A percentile compares a stretch with the other conserved stretches of the same genome.
These are phyloP conservation scores for Suillus hirtellus DNA, from an alignment of 768 basidiomycete genomes.

Conservation along the genomic window DNA sequence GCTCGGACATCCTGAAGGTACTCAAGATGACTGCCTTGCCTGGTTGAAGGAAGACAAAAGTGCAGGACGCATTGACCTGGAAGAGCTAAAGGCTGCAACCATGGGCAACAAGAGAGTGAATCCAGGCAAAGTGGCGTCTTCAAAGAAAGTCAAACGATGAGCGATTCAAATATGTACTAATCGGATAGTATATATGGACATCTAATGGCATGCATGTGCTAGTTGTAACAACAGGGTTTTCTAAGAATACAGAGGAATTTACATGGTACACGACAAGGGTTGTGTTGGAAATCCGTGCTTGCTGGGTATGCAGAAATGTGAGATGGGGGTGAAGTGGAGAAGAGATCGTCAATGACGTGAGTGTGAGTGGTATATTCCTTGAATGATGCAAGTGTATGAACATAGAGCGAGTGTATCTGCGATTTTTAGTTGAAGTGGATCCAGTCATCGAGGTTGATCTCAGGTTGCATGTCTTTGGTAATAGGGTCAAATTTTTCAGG, in stretches of 20 bases:
- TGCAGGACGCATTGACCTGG: conserved; percentile 44
- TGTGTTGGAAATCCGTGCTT: conserved; percentile 3
- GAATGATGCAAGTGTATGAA: not conserved
- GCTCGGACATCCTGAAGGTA: conserved; percentile 67
- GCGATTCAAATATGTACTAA: conserved; percentile 1
- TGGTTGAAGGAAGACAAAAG: conserved; percentile 67
- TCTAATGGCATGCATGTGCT: conserved; percentile 8
- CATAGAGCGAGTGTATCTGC: not conserved
- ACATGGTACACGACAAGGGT: conserved; percentile 11
- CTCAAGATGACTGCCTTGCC: conserved; percentile 62
- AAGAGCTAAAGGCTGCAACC: conserved; percentile 24
- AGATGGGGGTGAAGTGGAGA: not conserved
- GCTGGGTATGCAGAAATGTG: conserved; percentile 12
- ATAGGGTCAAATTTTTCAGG: not conserved
- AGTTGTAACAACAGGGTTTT: not conserved
- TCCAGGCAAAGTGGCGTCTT: conserved; percentile 16
- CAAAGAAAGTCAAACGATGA: conserved; percentile 35
- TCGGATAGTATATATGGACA: not conserved
- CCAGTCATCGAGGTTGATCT: conserved; percentile 6
- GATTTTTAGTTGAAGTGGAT: conserved; percentile 7
- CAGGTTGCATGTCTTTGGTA: not conserved
- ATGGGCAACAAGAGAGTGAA: conserved; percentile 27
- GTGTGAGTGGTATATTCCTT: conserved; percentile 10
- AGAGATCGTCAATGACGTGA: not conserved
- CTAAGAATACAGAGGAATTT: conserved; percentile 24